phyloP scores from a whole-genome alignment of 2,329 filamentous ascomycete species.

The Rhinocladiella similis region DNA sequence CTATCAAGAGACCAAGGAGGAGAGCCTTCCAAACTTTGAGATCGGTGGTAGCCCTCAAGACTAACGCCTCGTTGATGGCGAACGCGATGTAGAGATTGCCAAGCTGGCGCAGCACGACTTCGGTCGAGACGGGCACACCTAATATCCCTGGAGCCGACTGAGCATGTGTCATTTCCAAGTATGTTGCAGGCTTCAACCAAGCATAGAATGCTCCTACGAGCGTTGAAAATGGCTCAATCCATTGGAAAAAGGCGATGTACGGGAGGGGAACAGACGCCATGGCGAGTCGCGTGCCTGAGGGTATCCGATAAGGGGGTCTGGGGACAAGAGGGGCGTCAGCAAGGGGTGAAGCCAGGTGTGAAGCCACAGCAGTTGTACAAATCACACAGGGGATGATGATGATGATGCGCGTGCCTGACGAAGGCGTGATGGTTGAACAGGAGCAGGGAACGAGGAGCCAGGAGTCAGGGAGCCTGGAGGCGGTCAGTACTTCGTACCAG shows the following conservation, averaged over 20 bases:
- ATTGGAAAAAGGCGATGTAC: constrained; percentile 74
- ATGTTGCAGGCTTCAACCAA: constrained; percentile 52
- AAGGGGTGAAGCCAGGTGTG: background rate
- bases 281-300: constrained; percentile 13
- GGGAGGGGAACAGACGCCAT: constrained; percentile 56
- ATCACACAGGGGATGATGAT: background rate
- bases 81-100: constrained; percentile 78
- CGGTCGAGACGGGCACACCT: constrained; percentile 58
- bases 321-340: background rate
- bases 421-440: background rate
- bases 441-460: background rate
- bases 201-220: constrained; percentile 56
- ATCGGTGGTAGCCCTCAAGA: constrained; percentile 69
- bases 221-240: constrained; percentile 64
- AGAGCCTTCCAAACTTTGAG: constrained; percentile 69
- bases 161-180: constrained; percentile 65
- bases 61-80: constrained; percentile 73
- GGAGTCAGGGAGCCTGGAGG: background rate
- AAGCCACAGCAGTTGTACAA: background rate
- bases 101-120: constrained; percentile 70
- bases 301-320: background rate
- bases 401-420: background rate
- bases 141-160: constrained; percentile 47
- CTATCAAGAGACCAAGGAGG: constrained; percentile 66
- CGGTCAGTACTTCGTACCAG: background rate